These are phyloP conservation scores for Neonectria faginata DNA, from an alignment of 2,329 filamentous ascomycete genomes.

Conservation along the genomic window DNA sequence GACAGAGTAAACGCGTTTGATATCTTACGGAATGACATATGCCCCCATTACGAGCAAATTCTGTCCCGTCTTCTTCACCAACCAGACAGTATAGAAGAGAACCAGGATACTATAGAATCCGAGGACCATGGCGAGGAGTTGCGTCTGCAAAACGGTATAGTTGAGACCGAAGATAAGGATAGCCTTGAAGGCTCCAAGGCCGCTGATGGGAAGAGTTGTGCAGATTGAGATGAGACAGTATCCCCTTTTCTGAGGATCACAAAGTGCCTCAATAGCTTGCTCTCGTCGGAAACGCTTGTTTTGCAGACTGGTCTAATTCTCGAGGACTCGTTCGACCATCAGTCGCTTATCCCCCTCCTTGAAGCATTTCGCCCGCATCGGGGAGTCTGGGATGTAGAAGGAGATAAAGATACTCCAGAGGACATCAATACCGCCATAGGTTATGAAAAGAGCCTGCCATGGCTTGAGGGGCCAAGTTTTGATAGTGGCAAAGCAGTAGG, in stretches of 20 bases:
- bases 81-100: conserved; percentile 71
- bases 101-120: conserved; percentile 79
- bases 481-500: conserved; percentile 70
- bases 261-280: conserved; percentile 62
- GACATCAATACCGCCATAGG: conserved; percentile 71
- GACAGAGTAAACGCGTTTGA: too few relatives aligned
- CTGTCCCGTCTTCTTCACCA: conserved; percentile 74
- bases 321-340: conserved; percentile 69
- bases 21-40: conserved; percentile 56
- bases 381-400: conserved; percentile 73
- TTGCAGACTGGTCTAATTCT: conserved; percentile 71
- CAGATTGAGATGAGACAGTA: conserved; percentile 69
- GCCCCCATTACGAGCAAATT: conserved; percentile 74
- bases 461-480: conserved; percentile 64
- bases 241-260: conserved; percentile 67
- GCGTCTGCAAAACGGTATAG: conserved; percentile 74
- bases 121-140: conserved; percentile 80
- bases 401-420: conserved; percentile 72
- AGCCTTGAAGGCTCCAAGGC: conserved; percentile 77
- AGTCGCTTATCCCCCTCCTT: conserved; percentile 72
- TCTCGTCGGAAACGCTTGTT: conserved; percentile 60
- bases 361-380: conserved; percentile 77
- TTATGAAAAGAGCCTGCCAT: conserved; percentile 76
- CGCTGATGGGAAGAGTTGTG: conserved; percentile 78
- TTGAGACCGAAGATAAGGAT: conserved; percentile 77